Evolutionary conservation across 371 early-diverging fungal genomes (phyloP), one percentile per base, ranked within the genome.

Genomic region (Lichtheimia corymbifera): DNA sequence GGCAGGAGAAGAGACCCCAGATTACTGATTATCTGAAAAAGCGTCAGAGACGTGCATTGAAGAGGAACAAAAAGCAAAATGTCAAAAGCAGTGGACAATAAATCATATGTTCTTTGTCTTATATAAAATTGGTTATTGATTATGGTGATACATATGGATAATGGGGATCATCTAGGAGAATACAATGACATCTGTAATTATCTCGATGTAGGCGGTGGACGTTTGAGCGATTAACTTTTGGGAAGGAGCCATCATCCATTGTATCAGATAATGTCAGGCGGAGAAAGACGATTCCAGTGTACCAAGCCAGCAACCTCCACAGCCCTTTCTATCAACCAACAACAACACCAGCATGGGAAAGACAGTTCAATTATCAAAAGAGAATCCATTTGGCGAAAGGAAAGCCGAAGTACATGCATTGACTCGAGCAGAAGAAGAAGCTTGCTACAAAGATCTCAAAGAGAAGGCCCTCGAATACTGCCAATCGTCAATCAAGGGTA

Each of bases 401-500:
- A 56, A 65, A 24, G 49, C 50, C 24, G 64, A 72, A 50, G 66
- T 86, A 58, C 86, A 86, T 64, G 82, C 82, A 20, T 72, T 86
- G 20, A 86, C 83, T 35, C 77, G 86, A 61, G 79, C 76, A 40
- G 86, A 86, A 51, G 86, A 86, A 63, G 86, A 86, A 60, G 74
- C 73, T 17, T 82, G 84, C 50, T 83, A 83, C 66, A 84, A 85
- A 61, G 77, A 82, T 50, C 69, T 88, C 61, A 88, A 88, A 67
- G 83, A 77, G 41, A 80, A 79, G 42, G 90, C 90, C 20, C 70
- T 85, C 47, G 76, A 84, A 65, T 74, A 80, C 45, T 88, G 90
- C 63, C 74, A 83, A 53, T 66, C 74, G 15, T 71, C 76, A 25
- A 79, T 89, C 30, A 79, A 83, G 82, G 90, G 90, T 88, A 72